Percentiles rank a stretch among this genome's conserved stretches.
Evolutionary conservation across 257 asterid genomes (phyloP).

Genomic region (Orobanche coerulescens): DNA sequence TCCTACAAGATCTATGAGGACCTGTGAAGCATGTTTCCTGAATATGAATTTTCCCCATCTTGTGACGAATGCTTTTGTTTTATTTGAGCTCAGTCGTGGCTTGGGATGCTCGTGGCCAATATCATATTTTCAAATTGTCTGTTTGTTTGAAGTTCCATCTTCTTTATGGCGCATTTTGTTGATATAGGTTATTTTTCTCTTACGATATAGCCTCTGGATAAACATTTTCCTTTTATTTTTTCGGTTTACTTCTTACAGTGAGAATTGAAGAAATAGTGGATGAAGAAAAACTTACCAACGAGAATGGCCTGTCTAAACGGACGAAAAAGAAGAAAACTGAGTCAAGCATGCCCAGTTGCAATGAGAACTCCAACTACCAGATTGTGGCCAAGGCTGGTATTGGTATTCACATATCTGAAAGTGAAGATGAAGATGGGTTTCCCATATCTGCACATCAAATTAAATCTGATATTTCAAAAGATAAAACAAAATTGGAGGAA

Average conservation of each 20-base stretch:
- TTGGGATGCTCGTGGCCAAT: not conserved
- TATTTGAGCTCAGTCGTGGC: not conserved
- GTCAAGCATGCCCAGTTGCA: slow-evolving; percentile 25
- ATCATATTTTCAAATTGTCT: not conserved
- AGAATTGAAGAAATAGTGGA: slow-evolving; percentile 86
- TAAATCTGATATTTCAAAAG: slow-evolving; percentile 23
- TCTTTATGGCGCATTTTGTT: not conserved
- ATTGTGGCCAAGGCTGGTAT: slow-evolving; percentile 39
- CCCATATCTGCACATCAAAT: slow-evolving; percentile 40
- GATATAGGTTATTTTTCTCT: not conserved
- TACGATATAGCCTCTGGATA: not conserved
- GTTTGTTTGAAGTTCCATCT: not conserved
- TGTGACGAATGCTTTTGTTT: not conserved
- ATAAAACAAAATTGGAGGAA: slow-evolving; percentile 22
- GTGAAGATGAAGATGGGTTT: slow-evolving; percentile 96
- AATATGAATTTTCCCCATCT: not conserved
- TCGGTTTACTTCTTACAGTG: slow-evolving; percentile 35
- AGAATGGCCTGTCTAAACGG: slow-evolving; percentile 32
- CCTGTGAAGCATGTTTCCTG: not conserved
- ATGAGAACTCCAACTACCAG: slow-evolving; percentile 36
- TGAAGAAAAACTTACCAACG: slow-evolving; percentile 46
- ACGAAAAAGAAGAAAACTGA: slow-evolving; percentile 50
- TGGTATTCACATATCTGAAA: slow-evolving; percentile 41
- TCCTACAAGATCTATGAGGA: not conserved
- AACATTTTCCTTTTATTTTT: not conserved